Conservation (phyloP, 208 protist species). For the Acanthamoeba sp. region DNA sequence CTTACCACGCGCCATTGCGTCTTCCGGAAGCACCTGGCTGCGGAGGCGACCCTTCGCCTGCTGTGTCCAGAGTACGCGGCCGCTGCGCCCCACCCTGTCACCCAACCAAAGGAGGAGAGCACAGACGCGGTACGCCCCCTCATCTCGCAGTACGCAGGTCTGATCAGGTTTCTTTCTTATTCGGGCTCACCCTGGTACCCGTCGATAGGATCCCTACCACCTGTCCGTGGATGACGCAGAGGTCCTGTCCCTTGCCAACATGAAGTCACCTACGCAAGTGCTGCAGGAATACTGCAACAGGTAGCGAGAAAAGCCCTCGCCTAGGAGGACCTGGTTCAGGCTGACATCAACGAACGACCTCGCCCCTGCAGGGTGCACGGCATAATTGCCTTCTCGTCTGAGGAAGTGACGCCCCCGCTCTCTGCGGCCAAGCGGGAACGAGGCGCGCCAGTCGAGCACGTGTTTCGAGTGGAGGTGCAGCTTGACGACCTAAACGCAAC, state of each 20-base stretch:
- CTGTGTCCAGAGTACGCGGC: slow-evolving; percentile 7
- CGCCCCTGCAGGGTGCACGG: not conserved
- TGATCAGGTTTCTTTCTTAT: too few relatives aligned
- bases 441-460: not conserved
- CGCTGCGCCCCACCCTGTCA: not conserved
- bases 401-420: not conserved
- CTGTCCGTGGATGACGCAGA: slow-evolving; percentile 52
- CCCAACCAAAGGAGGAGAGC: not conserved
- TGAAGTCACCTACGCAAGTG: slow-evolving; percentile 46
- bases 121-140: not conserved
- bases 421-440: not conserved
- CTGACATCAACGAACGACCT: too few relatives aligned
- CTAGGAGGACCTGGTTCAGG: too few relatives aligned
- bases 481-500: slow-evolving; percentile 1
- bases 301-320: not conserved
- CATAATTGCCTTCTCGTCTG: not conserved
- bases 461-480: not conserved
- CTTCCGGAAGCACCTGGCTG: slow-evolving; percentile 34
- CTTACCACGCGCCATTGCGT: not conserved
- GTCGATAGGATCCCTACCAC: slow-evolving; percentile 1
- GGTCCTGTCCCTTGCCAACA: not conserved
- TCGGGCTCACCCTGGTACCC: too few relatives aligned
- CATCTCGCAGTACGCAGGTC: not conserved
- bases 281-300: slow-evolving; percentile 71
- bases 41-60: slow-evolving; percentile 4